These are phyloP conservation scores for Metarhizium rileyi DNA, from an alignment of 2,329 filamentous ascomycete species.

Conservation along the genomic window DNA sequence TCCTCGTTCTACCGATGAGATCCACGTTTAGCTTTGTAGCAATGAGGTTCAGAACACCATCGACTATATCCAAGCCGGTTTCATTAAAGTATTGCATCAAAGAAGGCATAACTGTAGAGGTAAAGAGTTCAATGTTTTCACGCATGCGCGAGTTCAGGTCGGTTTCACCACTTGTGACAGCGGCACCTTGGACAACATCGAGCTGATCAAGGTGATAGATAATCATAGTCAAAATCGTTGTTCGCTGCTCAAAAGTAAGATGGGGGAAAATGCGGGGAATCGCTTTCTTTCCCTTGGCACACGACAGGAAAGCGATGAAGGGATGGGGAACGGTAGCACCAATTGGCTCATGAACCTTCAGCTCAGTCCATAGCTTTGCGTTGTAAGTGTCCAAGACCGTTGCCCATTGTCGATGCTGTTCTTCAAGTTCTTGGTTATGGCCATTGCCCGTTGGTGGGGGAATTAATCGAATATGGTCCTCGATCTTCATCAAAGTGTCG, in stretches of 20 bases:
- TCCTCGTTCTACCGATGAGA: slow-evolving; percentile 73
- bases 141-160: slow-evolving; percentile 64
- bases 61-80: slow-evolving; percentile 81
- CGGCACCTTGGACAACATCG: slow-evolving; percentile 76
- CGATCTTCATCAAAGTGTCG: slow-evolving; percentile 79
- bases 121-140: slow-evolving; percentile 89
- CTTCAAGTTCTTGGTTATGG: slow-evolving; percentile 55
- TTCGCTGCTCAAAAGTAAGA: slow-evolving; percentile 83
- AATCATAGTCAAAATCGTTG: slow-evolving; percentile 93
- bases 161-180: slow-evolving; percentile 64
- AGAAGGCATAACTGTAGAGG: slow-evolving; percentile 76
- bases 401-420: slow-evolving; percentile 68
- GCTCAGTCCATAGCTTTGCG: slow-evolving; percentile 68
- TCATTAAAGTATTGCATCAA: slow-evolving; percentile 87
- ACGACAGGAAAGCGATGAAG: slow-evolving; percentile 92
- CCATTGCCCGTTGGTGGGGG: slow-evolving; percentile 50
- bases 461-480: slow-evolving; percentile 80
- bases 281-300: slow-evolving; percentile 91
- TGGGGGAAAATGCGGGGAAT: slow-evolving; percentile 93
- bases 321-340: slow-evolving; percentile 69
- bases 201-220: slow-evolving; percentile 86
- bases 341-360: slow-evolving; percentile 92
- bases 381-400: slow-evolving; percentile 56
- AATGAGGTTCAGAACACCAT: slow-evolving; percentile 78
- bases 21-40: slow-evolving; percentile 77